A percentile compares a stretch with the other conserved stretches of the same genome.
These are phyloP conservation scores for Agaricus sinodeliciosus DNA, from an alignment of 768 basidiomycete species.

Conservation along the genomic window DNA sequence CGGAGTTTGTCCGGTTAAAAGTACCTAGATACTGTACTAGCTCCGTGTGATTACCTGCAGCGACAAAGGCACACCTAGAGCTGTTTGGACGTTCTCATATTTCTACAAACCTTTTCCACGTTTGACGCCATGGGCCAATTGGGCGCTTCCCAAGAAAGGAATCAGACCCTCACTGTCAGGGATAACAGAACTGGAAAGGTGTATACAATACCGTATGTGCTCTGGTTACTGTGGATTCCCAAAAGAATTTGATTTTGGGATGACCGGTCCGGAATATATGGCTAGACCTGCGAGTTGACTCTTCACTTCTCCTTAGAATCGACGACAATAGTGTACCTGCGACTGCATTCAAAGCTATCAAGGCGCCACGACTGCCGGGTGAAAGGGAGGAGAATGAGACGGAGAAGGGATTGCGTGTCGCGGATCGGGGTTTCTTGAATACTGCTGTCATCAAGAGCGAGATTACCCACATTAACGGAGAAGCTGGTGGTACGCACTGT, in stretches of 20 bases:
- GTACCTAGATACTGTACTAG: too few species aligned
- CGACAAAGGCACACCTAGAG: too few species aligned
- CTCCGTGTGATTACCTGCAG: too few species aligned
- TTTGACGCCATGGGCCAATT: constrained; percentile 23
- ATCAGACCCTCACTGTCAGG: constrained; percentile 51
- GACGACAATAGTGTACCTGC: constrained; percentile 74
- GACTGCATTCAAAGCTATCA: constrained; percentile 74
- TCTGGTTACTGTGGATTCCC: not conserved
- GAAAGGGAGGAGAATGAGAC: constrained; percentile 81
- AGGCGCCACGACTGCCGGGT: constrained; percentile 45
- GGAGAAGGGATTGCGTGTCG: constrained; percentile 70
- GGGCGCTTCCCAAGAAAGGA: constrained; percentile 10
- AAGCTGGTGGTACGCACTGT: constrained; percentile 54
- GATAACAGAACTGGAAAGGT: constrained; percentile 85
- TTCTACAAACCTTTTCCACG: not conserved
- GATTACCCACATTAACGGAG: constrained; percentile 91
- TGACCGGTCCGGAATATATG: not conserved
- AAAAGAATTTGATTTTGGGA: not conserved
- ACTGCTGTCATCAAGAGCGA: constrained; percentile 74
- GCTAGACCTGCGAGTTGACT: not conserved
- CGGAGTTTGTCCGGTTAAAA: too few species aligned
- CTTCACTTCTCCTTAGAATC: constrained; percentile 41
- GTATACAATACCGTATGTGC: constrained; percentile 64
- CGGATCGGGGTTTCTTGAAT: constrained; percentile 78
- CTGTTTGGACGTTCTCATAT: not conserved